Conservation (phyloP, 2,329 filamentous ascomycete species). For the Iodosphaeria phyllophila region DNA sequence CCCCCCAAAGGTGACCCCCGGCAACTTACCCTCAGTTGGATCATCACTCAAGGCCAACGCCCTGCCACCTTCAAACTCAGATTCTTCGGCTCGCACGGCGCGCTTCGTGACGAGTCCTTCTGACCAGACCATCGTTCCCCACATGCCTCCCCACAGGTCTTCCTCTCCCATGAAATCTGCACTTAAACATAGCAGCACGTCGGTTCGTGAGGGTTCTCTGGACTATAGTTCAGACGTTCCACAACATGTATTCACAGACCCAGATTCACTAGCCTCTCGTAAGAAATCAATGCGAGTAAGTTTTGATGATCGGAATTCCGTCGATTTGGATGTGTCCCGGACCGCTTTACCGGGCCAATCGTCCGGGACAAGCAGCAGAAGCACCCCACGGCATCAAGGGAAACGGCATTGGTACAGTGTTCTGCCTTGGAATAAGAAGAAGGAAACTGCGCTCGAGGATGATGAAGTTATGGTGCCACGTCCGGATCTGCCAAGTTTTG, state of each 20-base stretch:
- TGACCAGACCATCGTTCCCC: conserved; percentile 36
- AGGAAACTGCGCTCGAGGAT: conserved; percentile 33
- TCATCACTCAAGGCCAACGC: conserved; percentile 3
- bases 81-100: conserved; percentile 48
- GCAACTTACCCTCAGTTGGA: conserved; percentile 1
- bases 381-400: conserved; percentile 17
- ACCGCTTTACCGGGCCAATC: conserved; percentile 20
- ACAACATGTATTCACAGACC: no score
- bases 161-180: conserved; percentile 64
- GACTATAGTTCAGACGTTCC: no score
- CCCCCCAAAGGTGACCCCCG: no score
- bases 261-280: conserved; percentile 19
- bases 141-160: conserved; percentile 52
- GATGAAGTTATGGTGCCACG: conserved; percentile 57
- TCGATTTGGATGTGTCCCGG: conserved; percentile 26
- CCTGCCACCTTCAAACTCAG: conserved; percentile 21
- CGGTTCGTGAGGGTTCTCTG: conserved; percentile 29
- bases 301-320: conserved; percentile 50
- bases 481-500: conserved; percentile 55
- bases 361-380: conserved; percentile 17
- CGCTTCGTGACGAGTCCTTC: conserved; percentile 41
- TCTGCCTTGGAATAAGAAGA: conserved; percentile 29
- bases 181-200: conserved; percentile 44
- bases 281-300: conserved; percentile 59
- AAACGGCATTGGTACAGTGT: conserved; percentile 33